A percentile compares a stretch with the other conserved stretches of the same genome.
phyloP scores from a whole-genome alignment of 176 grass and related monocot species.

The Musa schizocarpa region DNA sequence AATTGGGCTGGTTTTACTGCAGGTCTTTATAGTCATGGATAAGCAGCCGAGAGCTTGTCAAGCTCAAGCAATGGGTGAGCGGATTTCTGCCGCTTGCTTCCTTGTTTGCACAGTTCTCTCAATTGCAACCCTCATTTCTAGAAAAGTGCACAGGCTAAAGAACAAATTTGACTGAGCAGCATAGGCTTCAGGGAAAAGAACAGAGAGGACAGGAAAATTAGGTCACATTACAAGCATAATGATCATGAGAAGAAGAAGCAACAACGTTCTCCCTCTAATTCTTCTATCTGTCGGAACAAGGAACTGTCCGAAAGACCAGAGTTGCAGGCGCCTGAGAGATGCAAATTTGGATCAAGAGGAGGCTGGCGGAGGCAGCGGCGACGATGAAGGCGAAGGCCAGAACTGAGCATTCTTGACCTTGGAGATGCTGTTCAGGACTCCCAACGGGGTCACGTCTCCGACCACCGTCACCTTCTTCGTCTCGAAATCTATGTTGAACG shows the following conservation, averaged over 20 bases:
- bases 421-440: conserved; percentile 70
- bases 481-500: conserved; percentile 72
- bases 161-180: not conserved
- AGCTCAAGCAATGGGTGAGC: not conserved
- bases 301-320: not conserved
- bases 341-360: conserved; percentile 22
- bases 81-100: not conserved
- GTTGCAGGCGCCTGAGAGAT: not conserved
- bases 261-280: not conserved
- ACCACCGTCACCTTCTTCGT: conserved; percentile 85
- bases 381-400: conserved; percentile 38
- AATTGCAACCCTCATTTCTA: not conserved
- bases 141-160: conserved; percentile 2
- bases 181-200: not conserved
- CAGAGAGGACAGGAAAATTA: not conserved
- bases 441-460: conserved; percentile 74
- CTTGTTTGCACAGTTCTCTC: not conserved
- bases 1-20: too few relatives aligned
- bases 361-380: conserved; percentile 27
- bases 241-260: not conserved
- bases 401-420: conserved; percentile 86
- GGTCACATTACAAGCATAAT: not conserved
- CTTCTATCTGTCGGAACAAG: not conserved
- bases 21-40: not conserved
- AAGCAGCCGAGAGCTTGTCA: not conserved